Percentiles rank a stretch among this genome's conserved stretches.
phyloP scores from a whole-genome alignment of 2,329 filamentous ascomycete species.

The Colletotrichum musae region DNA sequence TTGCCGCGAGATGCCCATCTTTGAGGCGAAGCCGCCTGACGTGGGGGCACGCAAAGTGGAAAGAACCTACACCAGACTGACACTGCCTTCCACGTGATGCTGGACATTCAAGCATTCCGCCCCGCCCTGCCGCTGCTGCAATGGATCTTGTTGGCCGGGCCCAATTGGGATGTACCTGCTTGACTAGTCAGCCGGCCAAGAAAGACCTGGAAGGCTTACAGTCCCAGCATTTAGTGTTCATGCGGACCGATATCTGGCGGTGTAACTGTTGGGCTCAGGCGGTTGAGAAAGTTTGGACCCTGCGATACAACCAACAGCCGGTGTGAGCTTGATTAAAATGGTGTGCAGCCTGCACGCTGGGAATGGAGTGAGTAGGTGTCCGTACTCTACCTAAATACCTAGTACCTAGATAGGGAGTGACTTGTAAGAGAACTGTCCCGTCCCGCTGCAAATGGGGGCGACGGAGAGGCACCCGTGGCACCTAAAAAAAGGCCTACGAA shows the following conservation, averaged over 20 bases:
- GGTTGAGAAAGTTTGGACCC: conserved; percentile 34
- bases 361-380: too few relatives aligned
- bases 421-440: background rate
- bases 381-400: too few relatives aligned
- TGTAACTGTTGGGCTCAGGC: conserved; percentile 37
- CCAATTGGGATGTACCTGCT: conserved; percentile 31
- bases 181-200: conserved; percentile 13
- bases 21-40: conserved; percentile 19
- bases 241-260: conserved; percentile 16
- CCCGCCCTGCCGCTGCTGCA: conserved; percentile 21
- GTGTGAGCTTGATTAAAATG: background rate
- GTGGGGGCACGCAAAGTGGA: conserved; percentile 30
- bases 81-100: conserved; percentile 5
- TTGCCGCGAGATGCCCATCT: conserved; percentile 2
- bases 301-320: conserved; percentile 8
- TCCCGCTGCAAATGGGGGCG: conserved; percentile 27
- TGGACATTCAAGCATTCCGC: conserved; percentile 34
- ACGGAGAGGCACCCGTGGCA: conserved; percentile 34
- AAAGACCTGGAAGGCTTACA: conserved; percentile 9
- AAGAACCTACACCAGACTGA: background rate
- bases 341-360: background rate
- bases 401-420: background rate
- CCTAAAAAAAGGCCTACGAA: conserved; percentile 34
- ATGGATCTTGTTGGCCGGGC: conserved; percentile 5
- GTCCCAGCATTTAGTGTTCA: conserved; percentile 19